Percentiles rank a stretch among this genome's conserved stretches.
Evolutionary conservation across 139 green algal species (phyloP).

Genomic region (Dunaliella primolecta): DNA sequence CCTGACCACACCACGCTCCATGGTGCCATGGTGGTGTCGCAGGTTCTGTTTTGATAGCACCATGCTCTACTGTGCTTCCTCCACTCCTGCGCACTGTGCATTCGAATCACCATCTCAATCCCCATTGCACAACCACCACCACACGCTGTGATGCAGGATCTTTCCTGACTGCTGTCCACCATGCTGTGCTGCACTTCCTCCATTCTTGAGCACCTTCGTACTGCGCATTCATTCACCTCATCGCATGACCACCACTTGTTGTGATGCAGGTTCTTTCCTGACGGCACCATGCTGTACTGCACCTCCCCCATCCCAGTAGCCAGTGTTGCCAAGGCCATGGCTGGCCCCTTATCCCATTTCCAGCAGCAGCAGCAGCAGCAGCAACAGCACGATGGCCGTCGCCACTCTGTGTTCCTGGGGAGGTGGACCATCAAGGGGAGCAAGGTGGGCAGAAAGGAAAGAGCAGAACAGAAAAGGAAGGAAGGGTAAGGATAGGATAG

Average conservation of each 20-base stretch:
- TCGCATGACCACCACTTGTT: slow-evolving; percentile 10
- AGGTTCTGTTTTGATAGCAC: no score
- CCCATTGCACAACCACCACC: no score
- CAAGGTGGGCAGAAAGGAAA: no score
- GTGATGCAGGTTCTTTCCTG: slow-evolving; percentile 69
- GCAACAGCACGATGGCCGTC: not conserved
- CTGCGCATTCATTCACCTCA: not conserved
- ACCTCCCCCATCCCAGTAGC: slow-evolving; percentile 58
- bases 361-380: not conserved
- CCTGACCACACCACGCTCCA: no score
- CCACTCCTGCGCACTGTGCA: no score
- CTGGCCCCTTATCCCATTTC: not conserved
- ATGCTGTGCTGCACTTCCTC: not conserved
- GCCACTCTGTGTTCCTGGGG: not conserved
- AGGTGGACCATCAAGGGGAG: not conserved
- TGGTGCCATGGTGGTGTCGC: no score
- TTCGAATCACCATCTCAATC: no score
- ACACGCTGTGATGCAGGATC: no score
- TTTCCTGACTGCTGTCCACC: not conserved
- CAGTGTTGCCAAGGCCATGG: slow-evolving; percentile 55
- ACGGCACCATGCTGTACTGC: slow-evolving; percentile 75
- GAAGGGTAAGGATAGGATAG: no score
- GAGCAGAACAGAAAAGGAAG: no score
- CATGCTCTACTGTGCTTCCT: no score
- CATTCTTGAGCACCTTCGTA: not conserved